Conservation (phyloP, 192 early-diverging fungal genomes). For the Diversispora epigaea region DNA sequence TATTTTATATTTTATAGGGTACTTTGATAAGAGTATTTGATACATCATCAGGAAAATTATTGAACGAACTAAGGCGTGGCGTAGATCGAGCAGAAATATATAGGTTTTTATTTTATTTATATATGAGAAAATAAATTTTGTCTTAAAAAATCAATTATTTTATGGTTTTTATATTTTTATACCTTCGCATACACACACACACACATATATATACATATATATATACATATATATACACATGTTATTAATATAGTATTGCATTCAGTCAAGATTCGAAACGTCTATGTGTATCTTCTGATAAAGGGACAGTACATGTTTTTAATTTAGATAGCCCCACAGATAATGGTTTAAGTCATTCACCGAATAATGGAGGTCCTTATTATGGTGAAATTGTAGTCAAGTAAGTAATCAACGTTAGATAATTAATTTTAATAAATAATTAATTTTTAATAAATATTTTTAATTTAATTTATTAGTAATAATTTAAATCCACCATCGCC, state of each 20-base stretch:
- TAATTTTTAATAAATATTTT: background rate
- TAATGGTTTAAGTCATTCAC: conserved; percentile 39
- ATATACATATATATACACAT: too few relatives aligned
- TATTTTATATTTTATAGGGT: conserved; percentile 43
- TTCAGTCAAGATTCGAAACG: conserved; percentile 77
- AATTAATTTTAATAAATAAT: background rate
- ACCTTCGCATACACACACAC: too few relatives aligned
- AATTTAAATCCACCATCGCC: conserved; percentile 24
- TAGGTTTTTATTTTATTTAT: conserved; percentile 18
- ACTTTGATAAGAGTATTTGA: conserved; percentile 91
- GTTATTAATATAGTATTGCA: conserved; percentile 57
- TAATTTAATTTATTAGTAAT: background rate
- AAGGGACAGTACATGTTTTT: conserved; percentile 92
- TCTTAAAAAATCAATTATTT: too few relatives aligned
- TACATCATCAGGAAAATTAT: conserved; percentile 64
- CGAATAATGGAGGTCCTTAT: conserved; percentile 46
- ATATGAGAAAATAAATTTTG: background rate
- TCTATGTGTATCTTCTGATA: conserved; percentile 85
- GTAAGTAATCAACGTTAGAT: background rate
- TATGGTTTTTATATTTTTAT: too few relatives aligned
- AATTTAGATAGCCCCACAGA: conserved; percentile 64
- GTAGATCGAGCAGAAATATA: conserved; percentile 87
- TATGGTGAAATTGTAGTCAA: conserved; percentile 52
- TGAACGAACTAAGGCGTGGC: conserved; percentile 86
- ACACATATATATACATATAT: too few relatives aligned